A percentile compares a stretch with the other conserved stretches of the same genome.
Conservation (phyloP, 306 rosid genomes). For the Ochetophila trinervis region DNA sequence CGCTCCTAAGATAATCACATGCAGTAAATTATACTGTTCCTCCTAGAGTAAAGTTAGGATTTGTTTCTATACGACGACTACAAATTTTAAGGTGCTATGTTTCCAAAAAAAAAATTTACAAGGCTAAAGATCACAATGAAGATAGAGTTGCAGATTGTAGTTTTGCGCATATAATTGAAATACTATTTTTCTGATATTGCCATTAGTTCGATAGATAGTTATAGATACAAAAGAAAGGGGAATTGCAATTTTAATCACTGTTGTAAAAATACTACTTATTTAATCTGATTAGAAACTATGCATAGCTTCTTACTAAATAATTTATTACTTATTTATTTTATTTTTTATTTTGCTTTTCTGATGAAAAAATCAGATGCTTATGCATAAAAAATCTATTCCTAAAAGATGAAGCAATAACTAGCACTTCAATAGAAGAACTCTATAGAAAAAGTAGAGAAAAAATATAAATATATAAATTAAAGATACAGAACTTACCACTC, state of each 20-base stretch:
- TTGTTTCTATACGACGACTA: neutral
- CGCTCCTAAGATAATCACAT: slow-evolving; percentile 62
- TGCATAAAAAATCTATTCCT: too few species aligned
- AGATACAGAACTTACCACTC: slow-evolving; percentile 66
- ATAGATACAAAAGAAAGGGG: too few species aligned
- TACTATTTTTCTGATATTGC: neutral
- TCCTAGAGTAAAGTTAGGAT: neutral
- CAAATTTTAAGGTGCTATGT: neutral
- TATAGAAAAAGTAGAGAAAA: neutral
- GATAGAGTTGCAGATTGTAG: neutral
- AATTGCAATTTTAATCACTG: neutral
- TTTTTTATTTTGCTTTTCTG: neutral
- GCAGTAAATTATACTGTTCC: neutral
- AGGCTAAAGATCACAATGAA: neutral
- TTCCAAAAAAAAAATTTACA: too few species aligned
- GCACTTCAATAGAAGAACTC: neutral
- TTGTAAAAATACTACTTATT: neutral
- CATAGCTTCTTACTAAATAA: neutral
- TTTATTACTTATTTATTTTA: too few species aligned
- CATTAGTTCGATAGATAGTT: neutral
- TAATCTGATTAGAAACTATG: neutral
- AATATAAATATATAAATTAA: neutral
- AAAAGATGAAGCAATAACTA: too few species aligned
- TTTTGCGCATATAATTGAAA: neutral
- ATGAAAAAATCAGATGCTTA: too few species aligned